Evolutionary conservation across 345 rosid genomes (phyloP), one percentile per base, ranked within the genome.

Genomic region (Sonneratia alba): DNA sequence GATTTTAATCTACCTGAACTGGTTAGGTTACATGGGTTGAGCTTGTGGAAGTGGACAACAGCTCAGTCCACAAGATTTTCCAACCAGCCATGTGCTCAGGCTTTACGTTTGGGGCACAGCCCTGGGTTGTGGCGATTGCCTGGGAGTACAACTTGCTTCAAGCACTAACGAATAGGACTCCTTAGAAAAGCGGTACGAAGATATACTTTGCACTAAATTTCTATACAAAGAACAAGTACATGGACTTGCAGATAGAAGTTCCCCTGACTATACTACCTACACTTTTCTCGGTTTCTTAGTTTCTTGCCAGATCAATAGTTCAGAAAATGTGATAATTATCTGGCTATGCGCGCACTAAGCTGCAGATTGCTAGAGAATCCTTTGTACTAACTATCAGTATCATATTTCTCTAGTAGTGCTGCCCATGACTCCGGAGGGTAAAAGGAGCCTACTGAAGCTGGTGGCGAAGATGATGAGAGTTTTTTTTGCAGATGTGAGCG

Each of bases 1-100:
- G 32, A 27, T 27, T 27, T 27, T 27, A 27, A 27, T 27, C 32
- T 27, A 27, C 32, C 32, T 27, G 32, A 27, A 27, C 32, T 27
- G 32, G 32, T 45, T 62, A 87, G 92, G 80, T 89, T 43, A 80
- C 68, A 19, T 85, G 91, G 88, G 83, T 89, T 56, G 91, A 89
- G 66, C 88, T 80, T 75, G 82, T 72, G 3, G 84, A 82, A 63
- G 86, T 74, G 22, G 90, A 85, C 69, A 71, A 84, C 27, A 32
- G 66, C 21, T 66, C 6, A 3, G 77, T 80, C 63, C 87, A 75
- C 51, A 59, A 18, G 13, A 47, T 78, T 32, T 87, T 79, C 67
- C 53, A 11, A 36, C 69, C 67, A 19, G 51, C 81, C 2, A 81
- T 87, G 11, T 57, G 32, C 36, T 82, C 89, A 3, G 86, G 89